Base-by-base conservation (phyloP, 352 stramenopile genomes). In the Pythium coloratum region DNA sequence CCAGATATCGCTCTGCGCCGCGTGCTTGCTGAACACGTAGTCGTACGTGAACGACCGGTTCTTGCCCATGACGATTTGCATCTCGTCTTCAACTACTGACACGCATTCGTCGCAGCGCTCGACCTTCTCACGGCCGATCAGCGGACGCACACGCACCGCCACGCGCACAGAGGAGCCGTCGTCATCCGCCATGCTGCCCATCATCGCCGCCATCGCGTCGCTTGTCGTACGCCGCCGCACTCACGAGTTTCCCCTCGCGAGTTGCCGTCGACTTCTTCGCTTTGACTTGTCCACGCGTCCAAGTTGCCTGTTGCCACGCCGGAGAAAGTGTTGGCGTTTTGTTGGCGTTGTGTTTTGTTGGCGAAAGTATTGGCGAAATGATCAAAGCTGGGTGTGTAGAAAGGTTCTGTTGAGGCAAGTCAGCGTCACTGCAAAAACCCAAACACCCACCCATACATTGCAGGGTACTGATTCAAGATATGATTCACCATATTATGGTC, bases 1-100 rank as follows among this genome's bases (percentile, higher is more conserved):
- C 84, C 86, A 96, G 55, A 96, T 89, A 72, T 96, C 88, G 64
- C 84, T 81, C 77, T 96, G 89, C 62, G 89, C 79, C 49, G 85
- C 80, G 70, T 92, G 87, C 72, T 91, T 89, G 61, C 86, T 83
- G 72, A 90, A 96, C 28, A 93, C 86, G 73, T 96, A 92, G 74
- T 96, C 89, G 84, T 94, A 96, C 66, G 89, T 96, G 72, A 96
- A 96, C 63, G 86, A 82, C 57, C 84, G 81, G 71, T 95, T 94
- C 80, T 94, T 94, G 68, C 84, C 86, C 77, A 93, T 92, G 55
- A 96, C 82, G 64, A 96, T 83, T 77, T 96, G 88, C 62, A 76
- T 81, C 64, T 94, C 88, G 42, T 84, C 81, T 50, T 92, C 86
- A 51, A 94, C 80, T 28, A 95, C 83, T 18, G 86, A 92, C 42